Conservation (phyloP, 2,329 filamentous ascomycete species). For the Ophioceras dolichostomum region DNA sequence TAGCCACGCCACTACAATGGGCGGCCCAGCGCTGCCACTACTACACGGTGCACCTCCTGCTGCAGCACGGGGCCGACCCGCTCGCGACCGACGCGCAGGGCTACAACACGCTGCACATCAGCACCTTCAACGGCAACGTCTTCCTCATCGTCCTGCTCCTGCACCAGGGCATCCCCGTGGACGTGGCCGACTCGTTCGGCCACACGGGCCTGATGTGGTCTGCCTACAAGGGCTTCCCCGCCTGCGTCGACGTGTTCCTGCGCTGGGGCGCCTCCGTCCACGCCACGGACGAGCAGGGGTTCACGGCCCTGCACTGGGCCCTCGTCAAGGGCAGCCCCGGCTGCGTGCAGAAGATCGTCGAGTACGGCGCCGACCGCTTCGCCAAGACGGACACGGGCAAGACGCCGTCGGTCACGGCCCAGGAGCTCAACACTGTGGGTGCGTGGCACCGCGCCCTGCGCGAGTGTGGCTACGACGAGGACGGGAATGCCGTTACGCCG, state of each 20-base stretch:
- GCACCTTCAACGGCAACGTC: slow-evolving; percentile 93
- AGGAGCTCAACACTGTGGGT: slow-evolving; percentile 75
- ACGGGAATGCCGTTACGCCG: slow-evolving; percentile 57
- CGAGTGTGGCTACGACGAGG: slow-evolving; percentile 28
- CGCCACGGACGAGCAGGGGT: slow-evolving; percentile 79
- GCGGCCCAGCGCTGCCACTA: slow-evolving; percentile 94
- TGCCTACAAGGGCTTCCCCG: slow-evolving; percentile 91
- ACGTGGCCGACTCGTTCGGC: slow-evolving; percentile 77
- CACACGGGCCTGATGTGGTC: slow-evolving; percentile 98
- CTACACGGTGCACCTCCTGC: slow-evolving; percentile 86
- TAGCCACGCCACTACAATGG: slow-evolving; percentile 93
- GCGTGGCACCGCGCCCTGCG: slow-evolving; percentile 29
- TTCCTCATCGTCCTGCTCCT: slow-evolving; percentile 79
- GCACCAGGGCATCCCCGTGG: slow-evolving; percentile 91
- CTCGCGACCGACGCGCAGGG: slow-evolving; percentile 87
- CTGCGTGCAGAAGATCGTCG: slow-evolving; percentile 86
- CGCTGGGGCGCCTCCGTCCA: slow-evolving; percentile 94
- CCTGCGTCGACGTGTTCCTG: slow-evolving; percentile 83
- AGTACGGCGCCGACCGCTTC: slow-evolving; percentile 91
- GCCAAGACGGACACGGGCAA: slow-evolving; percentile 83
- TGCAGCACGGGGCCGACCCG: slow-evolving; percentile 85
- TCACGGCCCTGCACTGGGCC: slow-evolving; percentile 93
- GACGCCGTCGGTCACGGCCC: slow-evolving; percentile 72
- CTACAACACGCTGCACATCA: slow-evolving; percentile 95
- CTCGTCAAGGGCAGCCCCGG: slow-evolving; percentile 83